phyloP scores from a whole-genome alignment of 768 basidiomycete species.

The Lactarius deliciosus region DNA sequence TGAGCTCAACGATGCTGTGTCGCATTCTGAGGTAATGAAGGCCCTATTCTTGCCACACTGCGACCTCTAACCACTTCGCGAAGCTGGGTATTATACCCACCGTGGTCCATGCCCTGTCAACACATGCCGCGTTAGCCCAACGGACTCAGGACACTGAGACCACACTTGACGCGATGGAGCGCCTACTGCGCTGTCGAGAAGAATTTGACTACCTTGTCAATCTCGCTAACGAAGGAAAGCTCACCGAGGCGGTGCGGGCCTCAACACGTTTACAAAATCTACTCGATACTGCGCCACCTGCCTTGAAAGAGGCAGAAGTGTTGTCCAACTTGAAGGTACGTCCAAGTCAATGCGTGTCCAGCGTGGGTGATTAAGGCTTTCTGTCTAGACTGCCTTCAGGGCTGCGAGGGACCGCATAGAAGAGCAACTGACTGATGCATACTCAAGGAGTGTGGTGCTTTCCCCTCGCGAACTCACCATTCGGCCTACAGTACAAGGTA shows the following conservation, averaged over 20 bases:
- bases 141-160: constrained; percentile 56
- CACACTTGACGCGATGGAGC: constrained; percentile 50
- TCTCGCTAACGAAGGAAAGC: constrained; percentile 54
- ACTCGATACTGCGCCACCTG: constrained; percentile 48
- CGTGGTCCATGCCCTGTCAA: constrained; percentile 52
- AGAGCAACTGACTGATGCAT: constrained; percentile 72
- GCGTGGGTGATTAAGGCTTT: not conserved
- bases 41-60: constrained; percentile 24
- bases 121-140: constrained; percentile 65
- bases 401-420: constrained; percentile 58
- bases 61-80: constrained; percentile 19
- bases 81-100: constrained; percentile 71
- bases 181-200: constrained; percentile 52
- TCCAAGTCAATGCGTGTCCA: constrained; percentile 20
- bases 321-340: constrained; percentile 59
- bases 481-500: constrained; percentile 50
- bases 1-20: constrained; percentile 49
- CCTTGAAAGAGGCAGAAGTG: constrained; percentile 53
- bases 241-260: constrained; percentile 61
- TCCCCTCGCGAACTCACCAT: constrained; percentile 52
- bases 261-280: constrained; percentile 44
- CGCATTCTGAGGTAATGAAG: constrained; percentile 55
- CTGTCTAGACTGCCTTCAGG: constrained; percentile 52
- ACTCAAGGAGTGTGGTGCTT: constrained; percentile 55
- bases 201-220: constrained; percentile 46